phyloP scores from a whole-genome alignment of 306 rosid species.

The Acacia melanoxylon region DNA sequence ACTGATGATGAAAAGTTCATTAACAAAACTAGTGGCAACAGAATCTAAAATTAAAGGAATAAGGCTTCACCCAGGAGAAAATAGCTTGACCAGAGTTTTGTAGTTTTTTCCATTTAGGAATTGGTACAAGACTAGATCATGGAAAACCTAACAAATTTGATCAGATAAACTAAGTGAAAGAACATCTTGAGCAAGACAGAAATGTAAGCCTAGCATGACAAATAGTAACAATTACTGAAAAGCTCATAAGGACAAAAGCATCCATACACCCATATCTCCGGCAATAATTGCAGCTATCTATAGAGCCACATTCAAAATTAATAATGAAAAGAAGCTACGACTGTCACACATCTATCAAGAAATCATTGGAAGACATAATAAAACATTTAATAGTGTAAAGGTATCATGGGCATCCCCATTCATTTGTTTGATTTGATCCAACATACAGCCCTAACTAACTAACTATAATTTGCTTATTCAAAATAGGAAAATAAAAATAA shows the following conservation, averaged over 20 bases:
- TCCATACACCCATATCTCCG: not conserved
- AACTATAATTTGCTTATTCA: not conserved
- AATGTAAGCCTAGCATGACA: not conserved
- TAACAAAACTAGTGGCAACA: not conserved
- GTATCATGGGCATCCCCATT: not conserved
- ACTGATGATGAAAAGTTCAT: not conserved
- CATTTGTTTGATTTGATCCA: slow-evolving; percentile 12
- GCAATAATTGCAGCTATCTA: slow-evolving; percentile 19
- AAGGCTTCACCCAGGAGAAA: not conserved
- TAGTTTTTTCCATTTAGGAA: not conserved
- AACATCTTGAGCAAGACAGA: slow-evolving; percentile 30
- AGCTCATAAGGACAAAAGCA: not conserved
- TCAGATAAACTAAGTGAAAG: not conserved
- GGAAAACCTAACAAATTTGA: not conserved
- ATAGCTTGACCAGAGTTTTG: not conserved
- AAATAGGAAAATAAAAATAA: not conserved
- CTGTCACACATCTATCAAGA: not conserved
- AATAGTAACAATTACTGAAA: not conserved
- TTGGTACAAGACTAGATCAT: not conserved
- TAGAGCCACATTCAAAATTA: not conserved
- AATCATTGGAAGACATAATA: slow-evolving; percentile 7
- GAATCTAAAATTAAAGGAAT: not conserved
- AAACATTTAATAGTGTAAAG: not conserved
- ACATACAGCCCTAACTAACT: not conserved
- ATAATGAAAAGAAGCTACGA: not conserved